These are phyloP conservation scores for Prunella vulgaris DNA, from an alignment of 257 asterid genomes.

Conservation along the genomic window DNA sequence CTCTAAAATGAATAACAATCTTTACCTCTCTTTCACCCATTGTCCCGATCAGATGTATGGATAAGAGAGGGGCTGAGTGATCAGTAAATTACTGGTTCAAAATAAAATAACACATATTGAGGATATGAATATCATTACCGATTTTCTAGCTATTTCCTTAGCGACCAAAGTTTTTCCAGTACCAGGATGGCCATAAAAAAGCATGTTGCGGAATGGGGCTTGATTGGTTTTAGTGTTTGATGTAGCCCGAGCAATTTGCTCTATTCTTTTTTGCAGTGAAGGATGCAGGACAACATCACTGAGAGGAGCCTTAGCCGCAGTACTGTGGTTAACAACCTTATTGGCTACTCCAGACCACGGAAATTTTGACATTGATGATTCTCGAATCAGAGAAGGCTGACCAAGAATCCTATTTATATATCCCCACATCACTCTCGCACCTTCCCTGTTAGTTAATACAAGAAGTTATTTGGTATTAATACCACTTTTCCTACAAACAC, in stretches of 20 bases:
- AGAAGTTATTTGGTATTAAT: background rate
- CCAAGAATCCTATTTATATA: slow-evolving; percentile 92
- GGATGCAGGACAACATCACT: slow-evolving; percentile 79
- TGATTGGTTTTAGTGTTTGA: slow-evolving; percentile 87
- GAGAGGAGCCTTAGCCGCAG: slow-evolving; percentile 54
- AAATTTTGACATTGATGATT: slow-evolving; percentile 83
- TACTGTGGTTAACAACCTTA: slow-evolving; percentile 41
- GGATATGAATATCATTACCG: slow-evolving; percentile 44
- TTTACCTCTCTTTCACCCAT: background rate
- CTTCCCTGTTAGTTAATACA: slow-evolving; percentile 70
- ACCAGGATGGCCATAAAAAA: slow-evolving; percentile 97
- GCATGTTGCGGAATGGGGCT: slow-evolving; percentile 98
- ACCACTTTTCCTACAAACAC: background rate
- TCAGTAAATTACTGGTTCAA: slow-evolving; percentile 6
- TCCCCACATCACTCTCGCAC: slow-evolving; percentile 93
- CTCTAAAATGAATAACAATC: slow-evolving; percentile 2
- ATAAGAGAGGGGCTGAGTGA: background rate
- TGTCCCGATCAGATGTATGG: background rate
- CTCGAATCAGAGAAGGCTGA: slow-evolving; percentile 97
- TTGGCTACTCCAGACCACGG: slow-evolving; percentile 82
- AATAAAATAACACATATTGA: background rate
- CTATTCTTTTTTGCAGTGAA: slow-evolving; percentile 77
- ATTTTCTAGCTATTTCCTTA: slow-evolving; percentile 91
- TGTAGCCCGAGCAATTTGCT: slow-evolving; percentile 93
- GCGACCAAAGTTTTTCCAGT: slow-evolving; percentile 99